Evolutionary conservation across 2,329 filamentous ascomycete genomes (phyloP), one percentile per base, ranked within the genome.

Genomic region (Scopulariopsis brevicaulis): DNA sequence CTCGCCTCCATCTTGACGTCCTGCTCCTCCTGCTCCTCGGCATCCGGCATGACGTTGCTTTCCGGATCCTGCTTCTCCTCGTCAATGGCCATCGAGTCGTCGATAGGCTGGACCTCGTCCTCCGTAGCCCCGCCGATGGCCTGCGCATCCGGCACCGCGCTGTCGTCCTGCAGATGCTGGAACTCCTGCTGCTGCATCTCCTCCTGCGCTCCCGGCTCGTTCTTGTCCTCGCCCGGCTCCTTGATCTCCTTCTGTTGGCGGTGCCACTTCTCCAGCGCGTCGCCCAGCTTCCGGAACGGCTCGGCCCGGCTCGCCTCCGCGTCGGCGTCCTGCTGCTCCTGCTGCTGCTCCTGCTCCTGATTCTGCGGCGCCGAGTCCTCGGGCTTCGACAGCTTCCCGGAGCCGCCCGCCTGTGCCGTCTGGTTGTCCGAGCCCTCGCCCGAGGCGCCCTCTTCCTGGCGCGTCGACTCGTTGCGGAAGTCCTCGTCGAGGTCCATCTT

Each of bases 241-340:
- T 81, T 76, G 64, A 99, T 97, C 61, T 96, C 87, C 53, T 83
- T 83, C 65, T 95, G 89, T 66, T 91, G 89, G 59, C 89, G 83
- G 70, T 97, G 92, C 90, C 92, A 99, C 64, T 87, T 84, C 69
- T 97, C 92, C 35, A 99, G 78, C 6, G 90, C 87, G 73, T 99
- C 91, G 24, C 94, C 94, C 34, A 99, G 82, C 67, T 96, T 95
- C 74, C 94, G 94, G 78, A 96, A 96, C 1, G 91, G 89, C 63
- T 71, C 72, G 57, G 74, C 70, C 12, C 72, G 69, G 37, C 70
- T 67, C 6, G 72, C 71, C 59, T 78, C 70, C 8, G 72, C 69
- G 32, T 71, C 68, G 8, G 71, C 71, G 57, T 78, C 73, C 51
- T 74, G 69, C 12, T 75, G 72, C 57, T 75, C 72, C 57, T 81